phyloP scores from a whole-genome alignment of 345 rosid genomes.

The Crucihimalaya himalaica region DNA sequence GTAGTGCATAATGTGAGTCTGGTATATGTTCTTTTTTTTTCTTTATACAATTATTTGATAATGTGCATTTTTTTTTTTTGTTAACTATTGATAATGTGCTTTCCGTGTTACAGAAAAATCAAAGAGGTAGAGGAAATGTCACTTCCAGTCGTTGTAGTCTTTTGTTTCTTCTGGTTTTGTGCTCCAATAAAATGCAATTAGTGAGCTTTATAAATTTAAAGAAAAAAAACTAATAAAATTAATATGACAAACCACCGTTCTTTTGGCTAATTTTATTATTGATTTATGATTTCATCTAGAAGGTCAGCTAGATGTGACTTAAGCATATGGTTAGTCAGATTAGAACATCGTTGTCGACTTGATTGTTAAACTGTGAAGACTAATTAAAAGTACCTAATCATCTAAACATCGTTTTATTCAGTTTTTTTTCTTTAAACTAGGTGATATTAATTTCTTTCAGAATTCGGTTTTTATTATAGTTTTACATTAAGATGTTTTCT shows the following conservation, averaged over 20 bases:
- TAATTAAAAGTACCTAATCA: background rate
- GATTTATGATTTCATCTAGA: constrained; percentile 19
- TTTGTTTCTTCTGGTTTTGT: constrained; percentile 11
- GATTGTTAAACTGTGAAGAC: background rate
- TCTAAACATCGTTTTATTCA: no score
- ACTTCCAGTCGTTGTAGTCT: background rate
- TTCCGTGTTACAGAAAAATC: background rate
- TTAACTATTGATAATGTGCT: no score
- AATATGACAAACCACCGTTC: background rate
- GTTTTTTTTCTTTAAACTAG: no score
- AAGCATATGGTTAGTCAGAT: background rate
- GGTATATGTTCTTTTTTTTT: background rate
- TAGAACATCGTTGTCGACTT: background rate
- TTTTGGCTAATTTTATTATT: background rate
- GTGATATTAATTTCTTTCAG: no score
- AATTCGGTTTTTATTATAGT: no score
- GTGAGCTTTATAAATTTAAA: background rate
- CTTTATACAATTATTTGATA: no score
- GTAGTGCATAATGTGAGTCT: background rate
- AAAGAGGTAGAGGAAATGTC: constrained; percentile 29
- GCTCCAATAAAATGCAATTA: constrained; percentile 4
- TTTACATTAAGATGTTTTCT: no score
- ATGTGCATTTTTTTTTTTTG: no score
- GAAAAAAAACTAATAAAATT: background rate
- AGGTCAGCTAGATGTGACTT: constrained; percentile 28